phyloP scores from a whole-genome alignment of 169 alveolate species.

The Babesia bigemina region DNA sequence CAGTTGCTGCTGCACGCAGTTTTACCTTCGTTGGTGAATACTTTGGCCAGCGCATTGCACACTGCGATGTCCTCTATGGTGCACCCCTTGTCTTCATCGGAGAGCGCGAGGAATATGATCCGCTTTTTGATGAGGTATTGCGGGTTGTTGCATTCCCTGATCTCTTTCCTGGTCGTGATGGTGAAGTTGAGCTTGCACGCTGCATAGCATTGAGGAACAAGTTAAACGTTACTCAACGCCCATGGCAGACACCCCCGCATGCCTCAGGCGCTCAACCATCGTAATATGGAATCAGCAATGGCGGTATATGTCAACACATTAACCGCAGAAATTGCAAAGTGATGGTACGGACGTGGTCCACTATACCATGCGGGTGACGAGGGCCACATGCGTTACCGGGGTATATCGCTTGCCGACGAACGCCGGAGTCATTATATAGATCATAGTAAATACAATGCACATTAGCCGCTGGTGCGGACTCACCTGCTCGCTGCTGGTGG shows the following conservation, averaged over 20 bases:
- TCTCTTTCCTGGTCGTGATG: conserved; percentile 23
- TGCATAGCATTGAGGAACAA: not conserved
- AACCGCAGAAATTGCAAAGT: no score
- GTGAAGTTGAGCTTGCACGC: conserved; percentile 53
- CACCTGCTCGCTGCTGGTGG: conserved; percentile 26
- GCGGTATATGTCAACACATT: no score
- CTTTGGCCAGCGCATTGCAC: conserved; percentile 50
- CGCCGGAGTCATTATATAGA: not conserved
- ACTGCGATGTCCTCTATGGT: conserved; percentile 49
- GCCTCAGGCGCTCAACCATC: no score
- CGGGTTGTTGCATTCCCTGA: conserved; percentile 60
- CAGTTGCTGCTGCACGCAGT: not conserved
- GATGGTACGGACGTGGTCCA: no score
- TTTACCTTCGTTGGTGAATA: conserved; percentile 34
- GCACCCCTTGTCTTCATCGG: conserved; percentile 30
- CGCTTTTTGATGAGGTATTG: conserved; percentile 36
- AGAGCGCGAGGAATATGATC: conserved; percentile 39
- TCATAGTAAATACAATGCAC: not conserved
- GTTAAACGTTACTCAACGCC: not conserved
- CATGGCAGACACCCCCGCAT: no score
- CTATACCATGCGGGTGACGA: not conserved
- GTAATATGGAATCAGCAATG: no score
- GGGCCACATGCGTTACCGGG: not conserved
- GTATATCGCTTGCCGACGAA: not conserved
- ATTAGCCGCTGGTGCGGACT: not conserved